A percentile compares a stretch with the other conserved stretches of the same genome.
These are phyloP conservation scores for Nakaseomyces bracarensis DNA, from an alignment of 1,139 yeast species.

Conservation along the genomic window DNA sequence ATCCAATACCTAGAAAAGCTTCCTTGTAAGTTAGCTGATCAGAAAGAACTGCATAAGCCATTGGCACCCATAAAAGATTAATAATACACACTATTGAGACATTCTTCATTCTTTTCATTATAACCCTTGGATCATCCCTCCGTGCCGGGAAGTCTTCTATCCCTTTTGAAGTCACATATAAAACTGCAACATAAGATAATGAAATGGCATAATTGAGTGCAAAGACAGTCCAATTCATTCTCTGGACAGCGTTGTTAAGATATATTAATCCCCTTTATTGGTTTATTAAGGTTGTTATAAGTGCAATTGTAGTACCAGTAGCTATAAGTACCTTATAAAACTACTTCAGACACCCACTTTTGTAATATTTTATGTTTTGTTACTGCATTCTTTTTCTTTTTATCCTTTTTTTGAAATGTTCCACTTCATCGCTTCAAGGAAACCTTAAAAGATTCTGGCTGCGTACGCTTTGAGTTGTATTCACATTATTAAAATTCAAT, in stretches of 20 bases:
- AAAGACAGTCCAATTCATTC: slow-evolving; percentile 3
- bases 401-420: no score
- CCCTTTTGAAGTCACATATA: slow-evolving; percentile 18
- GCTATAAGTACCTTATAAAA: no score
- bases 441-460: no score
- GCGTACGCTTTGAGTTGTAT: no score
- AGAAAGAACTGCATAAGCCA: slow-evolving; percentile 12
- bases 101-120: slow-evolving; percentile 32
- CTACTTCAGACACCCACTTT: no score
- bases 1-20: slow-evolving; percentile 24
- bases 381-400: no score
- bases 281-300: no score
- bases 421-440: no score
- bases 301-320: no score
- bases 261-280: no score
- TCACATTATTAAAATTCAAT: no score
- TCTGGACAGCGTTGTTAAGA: not conserved
- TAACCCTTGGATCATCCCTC: slow-evolving; percentile 42
- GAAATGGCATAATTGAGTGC: slow-evolving; percentile 14
- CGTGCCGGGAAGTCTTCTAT: slow-evolving; percentile 23
- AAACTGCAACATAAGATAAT: slow-evolving; percentile 23
- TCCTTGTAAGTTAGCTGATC: not conserved
- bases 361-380: no score
- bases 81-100: slow-evolving; percentile 25
- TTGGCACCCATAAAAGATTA: slow-evolving; percentile 30